Conservation (phyloP, 2,329 filamentous ascomycete species). For the Sporothrix humicola region DNA sequence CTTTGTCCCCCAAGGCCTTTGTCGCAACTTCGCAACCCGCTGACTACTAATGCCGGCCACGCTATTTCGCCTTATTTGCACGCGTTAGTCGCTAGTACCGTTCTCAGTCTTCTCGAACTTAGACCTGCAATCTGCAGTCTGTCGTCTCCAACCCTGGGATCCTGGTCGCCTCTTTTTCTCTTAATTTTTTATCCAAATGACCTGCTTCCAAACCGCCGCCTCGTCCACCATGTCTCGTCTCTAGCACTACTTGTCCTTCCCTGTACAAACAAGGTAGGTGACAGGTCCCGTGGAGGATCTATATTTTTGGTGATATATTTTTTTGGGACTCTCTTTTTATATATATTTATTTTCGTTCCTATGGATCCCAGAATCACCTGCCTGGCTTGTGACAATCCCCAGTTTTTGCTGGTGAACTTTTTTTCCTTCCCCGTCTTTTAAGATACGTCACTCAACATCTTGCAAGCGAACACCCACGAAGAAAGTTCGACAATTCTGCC, state of each 20-base stretch:
- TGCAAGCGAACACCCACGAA: neutral
- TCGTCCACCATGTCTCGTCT: constrained; percentile 26
- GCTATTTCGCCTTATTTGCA: constrained; percentile 9
- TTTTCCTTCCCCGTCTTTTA: neutral
- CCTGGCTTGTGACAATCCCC: constrained; percentile 14
- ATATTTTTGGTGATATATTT: neutral
- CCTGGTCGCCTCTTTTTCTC: neutral
- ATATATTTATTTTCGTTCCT: too few relatives aligned
- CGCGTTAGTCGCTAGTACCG: constrained; percentile 17
- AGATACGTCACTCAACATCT: neutral
- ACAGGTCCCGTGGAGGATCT: neutral
- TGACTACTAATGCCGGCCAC: constrained; percentile 3
- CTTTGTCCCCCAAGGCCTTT: neutral
- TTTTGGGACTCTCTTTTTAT: neutral
- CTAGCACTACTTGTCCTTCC: neutral
- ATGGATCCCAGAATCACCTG: neutral
- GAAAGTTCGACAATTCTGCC: neutral
- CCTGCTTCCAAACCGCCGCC: constrained; percentile 15
- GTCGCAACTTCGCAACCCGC: neutral
- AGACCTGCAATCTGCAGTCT: neutral
- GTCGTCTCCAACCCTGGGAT: too few relatives aligned
- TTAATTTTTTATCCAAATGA: constrained; percentile 16
- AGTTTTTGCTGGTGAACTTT: constrained; percentile 8
- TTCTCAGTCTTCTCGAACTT: neutral
- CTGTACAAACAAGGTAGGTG: constrained; percentile 2